A percentile compares a stretch with the other conserved stretches of the same genome.
phyloP scores from a whole-genome alignment of 148 eudicot genomes.

The Rhododendron kiyosumense region DNA sequence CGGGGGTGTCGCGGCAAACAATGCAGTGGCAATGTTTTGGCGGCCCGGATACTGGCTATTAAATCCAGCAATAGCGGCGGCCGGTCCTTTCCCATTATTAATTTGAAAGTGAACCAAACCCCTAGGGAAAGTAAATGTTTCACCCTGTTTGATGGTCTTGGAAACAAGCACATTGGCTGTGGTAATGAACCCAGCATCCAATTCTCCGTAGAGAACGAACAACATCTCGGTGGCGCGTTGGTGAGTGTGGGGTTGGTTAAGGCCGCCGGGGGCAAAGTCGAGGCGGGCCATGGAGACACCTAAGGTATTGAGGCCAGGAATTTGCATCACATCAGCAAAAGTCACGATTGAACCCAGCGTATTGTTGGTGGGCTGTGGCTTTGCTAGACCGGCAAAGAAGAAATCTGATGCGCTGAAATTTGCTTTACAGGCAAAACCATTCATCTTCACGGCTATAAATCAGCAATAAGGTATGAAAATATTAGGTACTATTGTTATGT shows the following conservation, averaged over 20 bases:
- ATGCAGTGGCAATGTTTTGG: neutral
- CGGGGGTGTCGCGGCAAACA: slow-evolving; percentile 7
- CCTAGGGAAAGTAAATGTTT: slow-evolving; percentile 28
- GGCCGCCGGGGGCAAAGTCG: slow-evolving; percentile 42
- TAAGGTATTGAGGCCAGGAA: slow-evolving; percentile 47
- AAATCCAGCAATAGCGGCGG: slow-evolving; percentile 28
- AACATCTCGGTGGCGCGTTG: slow-evolving; percentile 41
- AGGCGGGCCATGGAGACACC: slow-evolving; percentile 37
- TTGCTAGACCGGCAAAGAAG: slow-evolving; percentile 21
- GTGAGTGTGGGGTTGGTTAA: slow-evolving; percentile 44
- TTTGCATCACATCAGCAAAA: slow-evolving; percentile 22
- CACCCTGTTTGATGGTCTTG: slow-evolving; percentile 28
- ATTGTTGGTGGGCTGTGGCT: slow-evolving; percentile 24
- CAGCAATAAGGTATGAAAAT: too few species aligned
- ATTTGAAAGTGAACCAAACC: slow-evolving; percentile 39
- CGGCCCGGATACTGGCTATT: slow-evolving; percentile 39
- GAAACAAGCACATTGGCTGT: slow-evolving; percentile 34
- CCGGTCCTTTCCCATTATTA: slow-evolving; percentile 27
- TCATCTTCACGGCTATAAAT: slow-evolving; percentile 21
- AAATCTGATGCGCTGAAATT: slow-evolving; percentile 23
- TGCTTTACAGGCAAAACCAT: slow-evolving; percentile 32
- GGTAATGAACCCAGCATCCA: slow-evolving; percentile 40
- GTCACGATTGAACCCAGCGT: slow-evolving; percentile 23
- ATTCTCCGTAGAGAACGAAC: slow-evolving; percentile 15
- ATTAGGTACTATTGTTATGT: too few species aligned